Base-by-base conservation (phyloP, 2,329 filamentous ascomycete genomes). In the Alternaria hordeiaustralica region DNA sequence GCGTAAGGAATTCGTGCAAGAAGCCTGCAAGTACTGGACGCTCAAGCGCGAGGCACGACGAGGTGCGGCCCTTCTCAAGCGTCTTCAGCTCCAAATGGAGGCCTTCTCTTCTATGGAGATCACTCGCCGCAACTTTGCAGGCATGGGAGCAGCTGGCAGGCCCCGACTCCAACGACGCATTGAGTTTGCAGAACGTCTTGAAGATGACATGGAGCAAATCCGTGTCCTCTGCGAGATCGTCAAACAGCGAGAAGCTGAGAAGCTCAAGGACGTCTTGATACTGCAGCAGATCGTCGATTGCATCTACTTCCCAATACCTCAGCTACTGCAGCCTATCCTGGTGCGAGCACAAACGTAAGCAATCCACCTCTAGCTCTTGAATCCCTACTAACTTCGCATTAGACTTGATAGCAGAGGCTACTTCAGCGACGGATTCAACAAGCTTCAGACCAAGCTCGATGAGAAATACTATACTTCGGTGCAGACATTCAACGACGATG, bases 41-140 rank as follows among this genome's bases (percentile, higher is more conserved):
- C 81, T 99, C 67, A 99, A 99, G 82, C 89, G 96, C 60, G 96
- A 99, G 79, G 92, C 95, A 65, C 89, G 96, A 33, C 88, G 96
- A 62, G 96, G 96, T 50, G 96, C 96, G 28, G 93, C 96, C 5
- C 85, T 99, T 59, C 86, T 99, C 63, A 98, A 98, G 82, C 89
- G 96, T 36, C 85, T 99, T 20, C 96, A 99, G 78, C 83, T 98
- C 61, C 94, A 97, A 79, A 92, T 97, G 86, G 95, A 98, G 79
- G 93, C 93, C 0, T 99, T 98, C 79, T 95, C 95, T 7, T 97
- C 94, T 0, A 97, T 97, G 91, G 96, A 99, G 81, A 90, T 99
- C 69, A 97, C 96, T 3, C 88, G 96, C 56, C 91, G 96, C 63
- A 95, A 98, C 80, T 99, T 97, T 80, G 92, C 92, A n/a, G 91